A percentile compares a stretch with the other conserved stretches of the same genome.
phyloP scores from a whole-genome alignment of 495 filamentous ascomycete genomes.

The Sabuloglossum arenarium region DNA sequence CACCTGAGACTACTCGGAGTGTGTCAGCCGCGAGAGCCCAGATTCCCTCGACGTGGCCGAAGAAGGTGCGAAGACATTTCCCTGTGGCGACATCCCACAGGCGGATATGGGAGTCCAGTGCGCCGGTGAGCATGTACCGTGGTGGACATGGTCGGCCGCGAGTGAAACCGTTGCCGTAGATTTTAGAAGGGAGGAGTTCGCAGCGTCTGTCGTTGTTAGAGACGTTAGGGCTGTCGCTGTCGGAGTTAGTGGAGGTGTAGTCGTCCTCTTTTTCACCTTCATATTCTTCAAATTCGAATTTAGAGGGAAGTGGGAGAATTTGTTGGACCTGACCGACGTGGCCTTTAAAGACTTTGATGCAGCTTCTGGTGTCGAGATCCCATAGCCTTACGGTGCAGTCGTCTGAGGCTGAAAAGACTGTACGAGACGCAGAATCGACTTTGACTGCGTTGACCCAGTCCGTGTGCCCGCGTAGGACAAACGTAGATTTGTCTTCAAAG shows the following conservation, averaged over 20 bases:
- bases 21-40: conserved; percentile 90
- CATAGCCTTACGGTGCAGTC: conserved; percentile 83
- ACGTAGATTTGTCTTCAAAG: conserved; percentile 63
- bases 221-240: background rate
- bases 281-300: conserved; percentile 65
- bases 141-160: conserved; percentile 43
- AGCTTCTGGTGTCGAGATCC: conserved; percentile 67
- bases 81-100: conserved; percentile 81
- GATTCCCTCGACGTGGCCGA: conserved; percentile 88
- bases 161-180: conserved; percentile 17
- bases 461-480: conserved; percentile 57
- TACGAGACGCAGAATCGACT: conserved; percentile 60
- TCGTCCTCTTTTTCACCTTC: conserved; percentile 33
- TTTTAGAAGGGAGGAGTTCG: conserved; percentile 22
- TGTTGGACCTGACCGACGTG: conserved; percentile 94
- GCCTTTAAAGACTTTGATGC: conserved; percentile 67
- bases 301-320: conserved; percentile 56
- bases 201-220: background rate
- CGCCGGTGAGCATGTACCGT: conserved; percentile 78
- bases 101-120: conserved; percentile 75
- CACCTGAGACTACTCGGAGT: conserved; percentile 68
- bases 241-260: background rate
- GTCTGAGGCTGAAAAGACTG: conserved; percentile 80
- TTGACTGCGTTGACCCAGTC: conserved; percentile 92
- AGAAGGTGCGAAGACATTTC: conserved; percentile 71